These are phyloP conservation scores for Leccinum truebloodii DNA, from an alignment of 768 basidiomycete species.

Conservation along the genomic window DNA sequence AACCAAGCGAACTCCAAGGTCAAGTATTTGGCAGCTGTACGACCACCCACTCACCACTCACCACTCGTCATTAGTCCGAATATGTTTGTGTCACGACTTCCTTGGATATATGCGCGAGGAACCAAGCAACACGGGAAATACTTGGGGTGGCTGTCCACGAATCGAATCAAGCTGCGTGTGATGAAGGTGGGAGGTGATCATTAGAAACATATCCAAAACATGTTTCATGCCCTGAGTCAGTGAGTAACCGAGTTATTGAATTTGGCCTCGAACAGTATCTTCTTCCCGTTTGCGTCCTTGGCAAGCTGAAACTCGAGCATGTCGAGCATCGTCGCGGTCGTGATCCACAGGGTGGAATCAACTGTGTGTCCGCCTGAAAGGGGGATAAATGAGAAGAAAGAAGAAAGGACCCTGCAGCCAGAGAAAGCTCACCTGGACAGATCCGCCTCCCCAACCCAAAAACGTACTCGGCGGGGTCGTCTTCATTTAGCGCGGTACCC, in stretches of 20 bases:
- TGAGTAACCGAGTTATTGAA: conserved; percentile 4
- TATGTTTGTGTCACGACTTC: background rate
- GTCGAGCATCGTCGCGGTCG: conserved; percentile 6
- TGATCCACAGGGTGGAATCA: conserved; percentile 3
- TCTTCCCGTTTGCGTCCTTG: conserved; percentile 1
- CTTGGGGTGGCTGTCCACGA: background rate
- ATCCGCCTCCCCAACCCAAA: conserved; percentile 7
- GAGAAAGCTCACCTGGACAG: background rate
- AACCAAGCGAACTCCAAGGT: background rate
- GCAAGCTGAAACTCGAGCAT: conserved; percentile 4
- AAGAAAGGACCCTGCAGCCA: background rate
- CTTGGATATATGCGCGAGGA: conserved; percentile 3
- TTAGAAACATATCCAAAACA: background rate
- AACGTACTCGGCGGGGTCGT: background rate
- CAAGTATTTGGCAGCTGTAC: background rate
- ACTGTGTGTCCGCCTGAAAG: background rate
- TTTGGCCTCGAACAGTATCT: conserved; percentile 2
- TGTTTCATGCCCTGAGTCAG: too few species aligned
- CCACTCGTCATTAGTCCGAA: background rate
- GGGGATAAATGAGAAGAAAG: background rate
- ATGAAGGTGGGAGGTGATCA: background rate
- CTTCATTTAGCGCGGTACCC: conserved; percentile 5
- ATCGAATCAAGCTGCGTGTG: background rate
- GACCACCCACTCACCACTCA: background rate
- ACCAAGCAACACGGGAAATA: conserved; percentile 6